Evolutionary conservation across 768 basidiomycete genomes (phyloP).

Genomic region (Gymnopilus junonius): DNA sequence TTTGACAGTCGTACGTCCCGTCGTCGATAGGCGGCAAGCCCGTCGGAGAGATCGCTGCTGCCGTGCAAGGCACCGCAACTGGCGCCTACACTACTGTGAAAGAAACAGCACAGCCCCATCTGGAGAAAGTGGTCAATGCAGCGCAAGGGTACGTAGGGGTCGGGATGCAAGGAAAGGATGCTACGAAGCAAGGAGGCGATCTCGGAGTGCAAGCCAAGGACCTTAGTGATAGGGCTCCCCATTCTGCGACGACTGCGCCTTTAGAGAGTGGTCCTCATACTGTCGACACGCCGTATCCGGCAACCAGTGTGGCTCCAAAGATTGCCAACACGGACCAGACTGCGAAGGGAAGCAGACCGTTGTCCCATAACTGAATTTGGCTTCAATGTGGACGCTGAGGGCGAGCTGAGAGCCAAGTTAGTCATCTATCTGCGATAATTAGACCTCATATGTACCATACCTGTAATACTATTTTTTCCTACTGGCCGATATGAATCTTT

Average conservation of each 20-base stretch:
- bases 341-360: neutral
- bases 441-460: conserved; percentile 3
- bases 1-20: conserved; percentile 31
- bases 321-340: conserved; percentile 3
- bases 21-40: conserved; percentile 28
- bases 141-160: conserved; percentile 34
- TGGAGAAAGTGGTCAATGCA: conserved; percentile 42
- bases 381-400: too few species aligned
- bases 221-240: neutral
- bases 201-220: conserved; percentile 8
- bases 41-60: conserved; percentile 3
- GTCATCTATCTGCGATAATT: neutral
- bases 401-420: neutral
- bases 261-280: conserved; percentile 42
- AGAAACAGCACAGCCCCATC: conserved; percentile 41
- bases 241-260: conserved; percentile 37
- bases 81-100: conserved; percentile 24
- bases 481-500: too few species aligned
- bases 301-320: conserved; percentile 7
- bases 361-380: neutral
- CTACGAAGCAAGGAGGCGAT: neutral
- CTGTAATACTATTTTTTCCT: conserved; percentile 1
- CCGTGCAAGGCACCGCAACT: conserved; percentile 15
- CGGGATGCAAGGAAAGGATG: conserved; percentile 18
- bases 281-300: conserved; percentile 34